A percentile compares a stretch with the other conserved stretches of the same genome.
phyloP scores from a whole-genome alignment of 345 rosid genomes.

The Camelina sativa region DNA sequence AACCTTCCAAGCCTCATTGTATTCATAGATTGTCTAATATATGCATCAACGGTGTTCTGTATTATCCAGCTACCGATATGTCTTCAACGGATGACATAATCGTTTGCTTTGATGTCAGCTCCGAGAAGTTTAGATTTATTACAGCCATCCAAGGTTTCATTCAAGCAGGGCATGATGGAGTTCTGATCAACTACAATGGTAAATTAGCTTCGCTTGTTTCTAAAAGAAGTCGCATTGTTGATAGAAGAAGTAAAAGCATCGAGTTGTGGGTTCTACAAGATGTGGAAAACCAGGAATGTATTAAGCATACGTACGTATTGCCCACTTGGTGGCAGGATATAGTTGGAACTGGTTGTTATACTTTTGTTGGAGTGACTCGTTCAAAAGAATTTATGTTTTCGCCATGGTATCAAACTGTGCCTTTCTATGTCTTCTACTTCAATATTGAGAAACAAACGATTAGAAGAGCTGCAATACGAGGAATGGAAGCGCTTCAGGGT shows the following conservation, averaged over 20 bases:
- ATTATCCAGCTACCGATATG: background rate
- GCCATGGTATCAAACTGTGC: background rate
- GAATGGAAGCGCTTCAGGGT: background rate
- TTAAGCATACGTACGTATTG: background rate
- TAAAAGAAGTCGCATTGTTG: background rate
- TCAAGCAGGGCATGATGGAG: background rate
- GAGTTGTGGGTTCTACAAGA: conserved; percentile 9
- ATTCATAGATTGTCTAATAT: background rate
- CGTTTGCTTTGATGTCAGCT: background rate
- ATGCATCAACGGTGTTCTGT: conserved; percentile 16
- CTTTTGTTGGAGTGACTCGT: background rate
- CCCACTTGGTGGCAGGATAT: background rate
- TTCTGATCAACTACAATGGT: background rate
- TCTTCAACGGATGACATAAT: background rate
- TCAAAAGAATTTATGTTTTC: background rate
- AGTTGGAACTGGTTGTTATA: background rate
- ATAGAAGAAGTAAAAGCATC: background rate
- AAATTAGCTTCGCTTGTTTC: background rate
- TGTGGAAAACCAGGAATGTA: background rate
- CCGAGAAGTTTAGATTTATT: background rate
- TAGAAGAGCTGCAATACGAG: background rate
- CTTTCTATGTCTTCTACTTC: conserved; percentile 10
- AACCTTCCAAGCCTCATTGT: background rate
- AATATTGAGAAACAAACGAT: background rate
- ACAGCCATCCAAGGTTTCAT: too few species aligned